Evolutionary conservation across 176 grass and related monocot species (phyloP).

Genomic region (Chloris gayana): DNA sequence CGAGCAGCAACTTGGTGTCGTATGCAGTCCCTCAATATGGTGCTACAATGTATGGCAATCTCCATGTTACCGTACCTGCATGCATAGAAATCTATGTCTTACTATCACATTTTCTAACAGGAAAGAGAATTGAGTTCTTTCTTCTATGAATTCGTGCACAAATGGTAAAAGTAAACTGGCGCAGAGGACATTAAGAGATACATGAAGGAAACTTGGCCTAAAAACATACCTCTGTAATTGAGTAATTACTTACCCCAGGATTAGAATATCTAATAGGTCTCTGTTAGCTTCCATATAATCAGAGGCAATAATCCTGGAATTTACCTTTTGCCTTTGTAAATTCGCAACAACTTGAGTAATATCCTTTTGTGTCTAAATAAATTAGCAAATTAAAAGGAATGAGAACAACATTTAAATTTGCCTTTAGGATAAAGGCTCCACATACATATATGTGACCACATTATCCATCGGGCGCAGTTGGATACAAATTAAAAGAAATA

Average conservation of each 20-base stretch:
- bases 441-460: not conserved
- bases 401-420: not conserved
- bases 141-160: not conserved
- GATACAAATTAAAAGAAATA: not conserved
- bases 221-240: not conserved
- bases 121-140: not conserved
- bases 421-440: not conserved
- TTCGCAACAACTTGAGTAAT: slow-evolving; percentile 56
- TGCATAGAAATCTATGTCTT: not conserved
- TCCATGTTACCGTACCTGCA: slow-evolving; percentile 42
- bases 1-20: slow-evolving; percentile 51
- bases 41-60: slow-evolving; percentile 52
- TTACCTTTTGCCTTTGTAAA: slow-evolving; percentile 49
- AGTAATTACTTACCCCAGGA: slow-evolving; percentile 44
- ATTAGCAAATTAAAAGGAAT: not conserved
- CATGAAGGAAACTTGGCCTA: not conserved
- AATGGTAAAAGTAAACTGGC: not conserved
- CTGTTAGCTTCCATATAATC: slow-evolving; percentile 52
- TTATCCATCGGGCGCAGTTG: not conserved
- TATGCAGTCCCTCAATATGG: slow-evolving; percentile 51
- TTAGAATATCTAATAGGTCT: slow-evolving; percentile 46
- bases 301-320: slow-evolving; percentile 48
- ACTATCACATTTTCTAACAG: not conserved
- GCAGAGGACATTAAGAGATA: not conserved
- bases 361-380: slow-evolving; percentile 49